Conservation (phyloP, 257 asterid species). For the Mentha longifolia region DNA sequence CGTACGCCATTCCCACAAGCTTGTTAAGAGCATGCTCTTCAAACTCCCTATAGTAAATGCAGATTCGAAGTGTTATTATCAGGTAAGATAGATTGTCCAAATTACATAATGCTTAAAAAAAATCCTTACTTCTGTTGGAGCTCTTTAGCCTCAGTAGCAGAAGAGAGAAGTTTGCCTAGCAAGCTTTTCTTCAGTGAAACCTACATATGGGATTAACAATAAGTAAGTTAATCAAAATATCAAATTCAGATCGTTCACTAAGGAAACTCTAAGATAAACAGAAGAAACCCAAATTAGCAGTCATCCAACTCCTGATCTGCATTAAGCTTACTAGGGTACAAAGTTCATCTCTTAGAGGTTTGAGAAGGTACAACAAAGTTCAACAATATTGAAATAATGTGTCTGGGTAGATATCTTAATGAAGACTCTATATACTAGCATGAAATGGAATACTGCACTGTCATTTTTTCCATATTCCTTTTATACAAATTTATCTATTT, state of each 20-base stretch:
- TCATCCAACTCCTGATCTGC: slow-evolving; percentile 28
- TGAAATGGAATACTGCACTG: slow-evolving; percentile 7
- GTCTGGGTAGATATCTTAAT: slow-evolving; percentile 15
- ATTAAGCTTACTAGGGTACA: slow-evolving; percentile 18
- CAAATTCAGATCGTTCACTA: slow-evolving; percentile 28
- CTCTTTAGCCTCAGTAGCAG: slow-evolving; percentile 63
- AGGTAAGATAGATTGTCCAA: slow-evolving; percentile 18
- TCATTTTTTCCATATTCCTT: slow-evolving; percentile 13
- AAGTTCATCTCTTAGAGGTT: slow-evolving; percentile 15
- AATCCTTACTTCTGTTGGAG: slow-evolving; percentile 69
- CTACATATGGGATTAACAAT: slow-evolving; percentile 44
- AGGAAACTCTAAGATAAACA: slow-evolving; percentile 19
- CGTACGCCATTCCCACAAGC: slow-evolving; percentile 80
- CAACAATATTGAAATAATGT: slow-evolving; percentile 14
- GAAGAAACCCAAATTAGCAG: slow-evolving; percentile 28
- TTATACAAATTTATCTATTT: slow-evolving; percentile 6
- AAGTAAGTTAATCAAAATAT: slow-evolving; percentile 26
- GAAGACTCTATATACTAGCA: slow-evolving; percentile 20
- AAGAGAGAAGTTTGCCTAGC: slow-evolving; percentile 56
- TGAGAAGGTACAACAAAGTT: slow-evolving; percentile 7
- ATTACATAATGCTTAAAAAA: slow-evolving; percentile 26
- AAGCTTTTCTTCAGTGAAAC: slow-evolving; percentile 64
- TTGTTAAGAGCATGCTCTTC: slow-evolving; percentile 77
- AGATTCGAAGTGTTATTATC: slow-evolving; percentile 33
- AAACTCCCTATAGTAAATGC: slow-evolving; percentile 62